Base-by-base conservation (phyloP, 805 yeast species). In the Sugiyamaella smithiae region DNA sequence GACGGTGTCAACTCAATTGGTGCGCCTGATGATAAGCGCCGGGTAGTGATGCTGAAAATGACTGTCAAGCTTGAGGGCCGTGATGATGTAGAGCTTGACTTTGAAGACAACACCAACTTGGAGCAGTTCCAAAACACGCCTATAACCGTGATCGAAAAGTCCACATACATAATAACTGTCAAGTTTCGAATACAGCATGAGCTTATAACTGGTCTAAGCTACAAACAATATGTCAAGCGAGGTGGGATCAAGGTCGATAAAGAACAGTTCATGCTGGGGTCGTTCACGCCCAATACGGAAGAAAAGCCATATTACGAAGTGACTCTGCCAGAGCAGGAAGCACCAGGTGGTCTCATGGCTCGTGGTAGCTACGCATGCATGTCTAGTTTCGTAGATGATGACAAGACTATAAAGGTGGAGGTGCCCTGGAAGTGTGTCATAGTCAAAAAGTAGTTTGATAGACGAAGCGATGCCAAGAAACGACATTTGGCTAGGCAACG, bases 341-440 rank as follows among this genome's bases (percentile, higher is more conserved):
- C 97, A 5, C 97, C 97, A 32, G 76, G 88, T 40, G 97, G 97
- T 1, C 67, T 90, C 66, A 67, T 90, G 54, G 96, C 93, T 2
- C 80, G 97, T 67, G 97, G 97, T 31, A 74, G 79, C 43, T 90
- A 88, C 70, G 77, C 82, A 38, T 95, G 95, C 5, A 74, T 77
- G 31, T 82, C 95, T n/a, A 86, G 84, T 66, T 88, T 89, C 61
- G 73, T 86, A 37, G 97, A 90, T 61, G 97, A 89, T 67, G 97
- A 90, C 66, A 81, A 83, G 59, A 76, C 72, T 19, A 76, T 75
- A 44, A 95, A 88, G 66, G 73, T 87, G 65, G 73, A 78, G 28
- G 72, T 88, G 57, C 85, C 91, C 41, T 90, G 97, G 97, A 46
- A 40, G 45, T 36, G 45, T 16, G 22, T 9, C 9, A 33, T 46